Evolutionary conservation across 148 eudicot genomes (phyloP), one percentile per base, ranked within the genome.

Genomic region (Chenopodium album): DNA sequence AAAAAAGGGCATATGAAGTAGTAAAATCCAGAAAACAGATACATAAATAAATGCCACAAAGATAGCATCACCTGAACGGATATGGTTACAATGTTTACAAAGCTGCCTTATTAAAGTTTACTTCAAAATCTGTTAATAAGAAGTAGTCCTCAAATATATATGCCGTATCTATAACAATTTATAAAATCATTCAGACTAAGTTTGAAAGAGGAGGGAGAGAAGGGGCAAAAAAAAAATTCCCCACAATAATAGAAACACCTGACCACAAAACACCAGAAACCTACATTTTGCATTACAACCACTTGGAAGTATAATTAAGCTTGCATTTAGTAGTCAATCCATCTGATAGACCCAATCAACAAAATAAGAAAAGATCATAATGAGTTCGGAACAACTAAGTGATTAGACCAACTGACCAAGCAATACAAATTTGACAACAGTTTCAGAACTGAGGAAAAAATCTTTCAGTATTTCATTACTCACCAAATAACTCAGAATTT

Each of bases 381-480:
- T 7, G 44, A 41, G 44, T 41, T 41, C 44, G 8, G 44, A 41
- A 6, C 44, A n/a, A 83, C 54, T 10, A 52, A 10, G 56, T 73
- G 54, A 34, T 48, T 11, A 68, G 11, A 62, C 47, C 29, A 0
- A 28, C 29, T 28, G 29, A 28, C 29, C 32, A 75, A 67, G 41
- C 48, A 46, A 62, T 9, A 46, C 56, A 28, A 41, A 62, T 8
- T 3, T 23, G 77, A 48, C 48, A 80, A 22, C 59, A 72, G 28
- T 80, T 60, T 10, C 44, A 34, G 9, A 31, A 47, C 71, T 4
- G 3, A 20, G 8, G 20, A 17, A 56, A 10, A 9, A 7, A 76
- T 23, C 54, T 16, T 76, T 66, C 76, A 56, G 41, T 54, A 59
- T 16, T 81, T 66, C 76, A 56, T 28, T 54, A 59, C 67, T 65